Evolutionary conservation across 805 yeast species (phyloP).

Genomic region (Nadsonia fulvescens): DNA sequence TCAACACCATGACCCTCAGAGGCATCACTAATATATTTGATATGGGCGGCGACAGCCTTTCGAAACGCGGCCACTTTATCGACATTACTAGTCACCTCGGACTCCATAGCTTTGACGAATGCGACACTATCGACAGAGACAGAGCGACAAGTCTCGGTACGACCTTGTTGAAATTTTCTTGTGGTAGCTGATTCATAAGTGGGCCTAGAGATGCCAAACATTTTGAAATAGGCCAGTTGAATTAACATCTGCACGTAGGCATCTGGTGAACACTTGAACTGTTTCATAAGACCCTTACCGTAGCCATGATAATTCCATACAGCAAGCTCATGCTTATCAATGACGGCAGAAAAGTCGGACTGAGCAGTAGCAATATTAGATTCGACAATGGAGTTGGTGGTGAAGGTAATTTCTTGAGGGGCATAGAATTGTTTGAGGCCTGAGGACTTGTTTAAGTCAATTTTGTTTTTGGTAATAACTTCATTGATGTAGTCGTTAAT

Average conservation of each 20-base stretch:
- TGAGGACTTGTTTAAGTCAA: conserved; percentile 16
- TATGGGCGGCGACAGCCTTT: conserved; percentile 58
- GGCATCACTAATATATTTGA: conserved; percentile 55
- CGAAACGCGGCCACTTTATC: conserved; percentile 53
- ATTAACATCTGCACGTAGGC: conserved; percentile 81
- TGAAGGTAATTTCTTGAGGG: conserved; percentile 29
- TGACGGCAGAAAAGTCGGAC: conserved; percentile 35
- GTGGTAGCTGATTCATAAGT: conserved; percentile 96
- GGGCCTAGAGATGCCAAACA: conserved; percentile 64
- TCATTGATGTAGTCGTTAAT: conserved; percentile 60
- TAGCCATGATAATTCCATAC: conserved; percentile 68
- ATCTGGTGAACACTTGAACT: conserved; percentile 78
- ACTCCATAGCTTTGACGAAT: conserved; percentile 61
- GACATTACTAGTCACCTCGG: conserved; percentile 28
- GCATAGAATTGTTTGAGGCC: conserved; percentile 12
- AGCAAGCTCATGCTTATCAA: conserved; percentile 50
- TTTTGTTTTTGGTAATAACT: conserved; percentile 32
- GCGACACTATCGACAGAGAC: conserved; percentile 54
- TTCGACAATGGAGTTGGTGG: conserved; percentile 33
- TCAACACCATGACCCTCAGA: conserved; percentile 80
- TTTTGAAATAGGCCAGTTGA: conserved; percentile 78
- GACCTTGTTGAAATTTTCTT: conserved; percentile 69
- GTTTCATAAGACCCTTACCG: conserved; percentile 75
- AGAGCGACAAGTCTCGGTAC: conserved; percentile 86
- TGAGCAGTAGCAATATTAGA: conserved; percentile 37